These are phyloP conservation scores for Plasmodium relictum DNA, from an alignment of 169 alveolate genomes.

Conservation along the genomic window DNA sequence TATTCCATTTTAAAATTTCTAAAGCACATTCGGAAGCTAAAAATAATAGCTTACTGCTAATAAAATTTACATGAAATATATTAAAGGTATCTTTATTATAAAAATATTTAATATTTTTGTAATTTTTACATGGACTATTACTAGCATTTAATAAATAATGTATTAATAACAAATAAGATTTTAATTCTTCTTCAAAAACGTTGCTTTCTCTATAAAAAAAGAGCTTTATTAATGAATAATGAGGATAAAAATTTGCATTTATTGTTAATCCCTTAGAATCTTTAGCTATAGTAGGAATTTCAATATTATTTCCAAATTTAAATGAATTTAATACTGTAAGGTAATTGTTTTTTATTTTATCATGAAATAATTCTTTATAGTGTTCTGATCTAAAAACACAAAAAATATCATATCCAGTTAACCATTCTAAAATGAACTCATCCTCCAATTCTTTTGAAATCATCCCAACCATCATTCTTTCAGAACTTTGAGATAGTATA, in stretches of 20 bases:
- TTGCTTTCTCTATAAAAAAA: constrained; percentile 3
- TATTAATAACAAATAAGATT: constrained; percentile 33
- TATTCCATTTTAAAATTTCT: constrained; percentile 40
- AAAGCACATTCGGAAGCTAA: constrained; percentile 55
- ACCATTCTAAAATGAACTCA: constrained; percentile 47
- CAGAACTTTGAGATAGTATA: constrained; percentile 2
- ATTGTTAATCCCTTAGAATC: constrained; percentile 15
- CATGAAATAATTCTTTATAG: constrained; percentile 21
- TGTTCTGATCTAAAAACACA: constrained; percentile 21
- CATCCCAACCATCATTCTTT: constrained; percentile 24
- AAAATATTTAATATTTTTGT: constrained; percentile 49
- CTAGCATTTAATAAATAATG: constrained; percentile 55
- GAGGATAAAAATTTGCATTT: constrained; percentile 47
- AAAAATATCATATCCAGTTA: constrained; percentile 39
- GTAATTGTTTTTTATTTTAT: constrained; percentile 17
- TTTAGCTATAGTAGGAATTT: background rate
- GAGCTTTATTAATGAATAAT: constrained; percentile 36
- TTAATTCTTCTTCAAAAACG: constrained; percentile 40
- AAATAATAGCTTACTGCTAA: constrained; percentile 31
- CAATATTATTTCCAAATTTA: constrained; percentile 14
- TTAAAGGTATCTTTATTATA: constrained; percentile 45
- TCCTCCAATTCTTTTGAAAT: background rate
- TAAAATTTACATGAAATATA: constrained; percentile 17
- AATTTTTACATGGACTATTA: constrained; percentile 56
- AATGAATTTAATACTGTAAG: constrained; percentile 38